Percentiles rank a stretch among this genome's conserved stretches.
These are phyloP conservation scores for Zymoseptoria pseudotritici DNA, from an alignment of 2,329 filamentous ascomycete species.

Conservation along the genomic window DNA sequence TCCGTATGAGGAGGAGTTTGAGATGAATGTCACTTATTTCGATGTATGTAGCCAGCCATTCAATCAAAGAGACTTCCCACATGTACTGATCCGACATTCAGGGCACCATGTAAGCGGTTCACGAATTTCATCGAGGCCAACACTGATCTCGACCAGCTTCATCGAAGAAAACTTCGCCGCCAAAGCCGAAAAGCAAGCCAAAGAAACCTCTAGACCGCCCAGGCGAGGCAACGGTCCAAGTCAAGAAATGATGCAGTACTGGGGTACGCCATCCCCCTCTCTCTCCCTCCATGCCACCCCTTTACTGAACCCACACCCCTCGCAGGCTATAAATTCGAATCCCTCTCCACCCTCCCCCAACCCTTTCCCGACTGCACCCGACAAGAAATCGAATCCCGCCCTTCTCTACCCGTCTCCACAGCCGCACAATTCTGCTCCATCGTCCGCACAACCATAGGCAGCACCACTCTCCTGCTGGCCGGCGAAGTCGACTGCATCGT, in stretches of 20 bases:
- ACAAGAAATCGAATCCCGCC: constrained; percentile 70
- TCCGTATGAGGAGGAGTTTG: constrained; percentile 69
- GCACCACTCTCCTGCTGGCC: constrained; percentile 66
- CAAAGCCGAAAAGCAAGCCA: constrained; percentile 55
- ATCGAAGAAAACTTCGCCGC: constrained; percentile 83
- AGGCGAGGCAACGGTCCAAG: background rate
- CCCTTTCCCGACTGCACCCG: constrained; percentile 67
- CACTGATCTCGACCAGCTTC: constrained; percentile 57
- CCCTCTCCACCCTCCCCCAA: constrained; percentile 65
- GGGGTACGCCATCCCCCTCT: constrained; percentile 52
- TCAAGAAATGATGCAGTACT: constrained; percentile 81
- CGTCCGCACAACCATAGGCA: constrained; percentile 79
- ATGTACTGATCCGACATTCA: no score
- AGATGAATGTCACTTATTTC: constrained; percentile 91
- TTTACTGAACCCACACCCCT: no score
- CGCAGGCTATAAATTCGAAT: constrained; percentile 92
- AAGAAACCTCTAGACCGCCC: constrained; percentile 22
- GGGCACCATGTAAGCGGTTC: no score
- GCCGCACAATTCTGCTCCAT: constrained; percentile 93
- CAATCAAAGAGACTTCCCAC: no score
- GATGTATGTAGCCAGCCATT: constrained; percentile 63
- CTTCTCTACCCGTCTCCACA: constrained; percentile 70
- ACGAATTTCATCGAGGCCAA: background rate
- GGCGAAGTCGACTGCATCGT: constrained; percentile 93
- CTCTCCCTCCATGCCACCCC: no score